Conservation (phyloP, 1,284 basidiomycete genomes). For the Ceraceosorus guamensis region DNA sequence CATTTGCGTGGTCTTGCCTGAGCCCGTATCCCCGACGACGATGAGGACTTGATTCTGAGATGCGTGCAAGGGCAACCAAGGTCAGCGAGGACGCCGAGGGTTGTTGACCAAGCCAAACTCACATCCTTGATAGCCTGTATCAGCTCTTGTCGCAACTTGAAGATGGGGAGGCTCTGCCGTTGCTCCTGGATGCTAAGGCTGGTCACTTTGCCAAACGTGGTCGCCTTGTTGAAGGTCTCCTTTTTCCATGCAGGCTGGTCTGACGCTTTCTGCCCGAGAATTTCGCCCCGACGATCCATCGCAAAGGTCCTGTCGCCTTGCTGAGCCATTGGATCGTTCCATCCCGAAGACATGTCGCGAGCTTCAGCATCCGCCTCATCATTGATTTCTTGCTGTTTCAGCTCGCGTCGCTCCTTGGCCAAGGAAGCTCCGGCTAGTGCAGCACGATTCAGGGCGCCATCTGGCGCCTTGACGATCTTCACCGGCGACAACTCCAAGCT, state of each 20-base stretch:
- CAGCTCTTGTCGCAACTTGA: conserved; percentile 84
- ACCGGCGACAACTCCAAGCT: conserved; percentile 93
- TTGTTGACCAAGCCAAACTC: no score
- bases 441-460: conserved; percentile 70
- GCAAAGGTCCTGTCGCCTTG: conserved; percentile 81
- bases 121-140: conserved; percentile 79
- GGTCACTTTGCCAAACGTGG: conserved; percentile 89
- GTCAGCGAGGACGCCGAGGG: no score
- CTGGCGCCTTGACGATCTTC: conserved; percentile 69
- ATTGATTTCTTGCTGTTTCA: conserved; percentile 87
- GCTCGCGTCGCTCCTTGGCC: conserved; percentile 87
- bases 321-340: conserved; percentile 96
- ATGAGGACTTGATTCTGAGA: conserved; percentile 76
- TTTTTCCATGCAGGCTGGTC: conserved; percentile 86
- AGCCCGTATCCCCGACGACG: conserved; percentile 91
- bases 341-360: conserved; percentile 84
- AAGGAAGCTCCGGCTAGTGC: conserved; percentile 85
- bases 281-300: conserved; percentile 65
- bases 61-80: no score
- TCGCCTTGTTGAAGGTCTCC: conserved; percentile 90
- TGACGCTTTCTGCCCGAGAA: conserved; percentile 68
- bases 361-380: conserved; percentile 89
- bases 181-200: conserved; percentile 87
- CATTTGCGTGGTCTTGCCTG: conserved; percentile 84
- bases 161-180: conserved; percentile 82